Evolutionary conservation across 495 filamentous ascomycete species (phyloP).

Genomic region (Recurvomyces mirabilis): DNA sequence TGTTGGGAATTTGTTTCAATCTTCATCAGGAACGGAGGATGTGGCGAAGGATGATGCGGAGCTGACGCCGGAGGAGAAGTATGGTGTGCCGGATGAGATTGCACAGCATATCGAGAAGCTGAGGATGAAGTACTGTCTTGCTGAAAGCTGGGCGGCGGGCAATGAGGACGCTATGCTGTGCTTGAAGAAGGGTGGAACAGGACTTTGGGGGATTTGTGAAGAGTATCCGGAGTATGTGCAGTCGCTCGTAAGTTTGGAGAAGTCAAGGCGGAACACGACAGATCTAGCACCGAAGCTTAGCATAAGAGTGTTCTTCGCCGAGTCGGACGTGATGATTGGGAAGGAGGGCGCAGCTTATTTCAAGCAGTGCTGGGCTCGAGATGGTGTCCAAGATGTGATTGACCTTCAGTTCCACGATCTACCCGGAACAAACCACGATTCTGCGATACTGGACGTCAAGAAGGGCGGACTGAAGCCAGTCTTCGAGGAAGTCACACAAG

Average conservation of each 20-base stretch:
- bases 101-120: conserved; percentile 13
- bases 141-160: conserved; percentile 11
- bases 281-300: conserved; percentile 3
- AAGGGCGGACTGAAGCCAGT: conserved; percentile 18
- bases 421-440: conserved; percentile 17
- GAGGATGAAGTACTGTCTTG: conserved; percentile 7
- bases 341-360: conserved; percentile 13
- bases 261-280: not conserved
- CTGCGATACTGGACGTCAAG: conserved; percentile 7
- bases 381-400: conserved; percentile 7
- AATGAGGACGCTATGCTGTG: conserved; percentile 18
- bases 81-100: conserved; percentile 11
- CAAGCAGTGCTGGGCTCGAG: conserved; percentile 14
- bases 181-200: conserved; percentile 8
- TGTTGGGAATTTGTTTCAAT: conserved; percentile 4
- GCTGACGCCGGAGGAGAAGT: conserved; percentile 5
- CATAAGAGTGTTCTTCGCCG: conserved; percentile 13
- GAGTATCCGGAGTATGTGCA: conserved; percentile 15
- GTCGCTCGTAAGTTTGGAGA: conserved; percentile 5
- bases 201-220: conserved; percentile 14
- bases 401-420: conserved; percentile 9
- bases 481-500: conserved; percentile 9
- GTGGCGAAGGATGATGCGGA: not conserved
- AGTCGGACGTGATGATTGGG: conserved; percentile 19
- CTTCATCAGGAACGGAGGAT: not conserved